Evolutionary conservation across 805 yeast species (phyloP), one percentile per base, ranked within the genome.

Genomic region (Myxozyma monticola): DNA sequence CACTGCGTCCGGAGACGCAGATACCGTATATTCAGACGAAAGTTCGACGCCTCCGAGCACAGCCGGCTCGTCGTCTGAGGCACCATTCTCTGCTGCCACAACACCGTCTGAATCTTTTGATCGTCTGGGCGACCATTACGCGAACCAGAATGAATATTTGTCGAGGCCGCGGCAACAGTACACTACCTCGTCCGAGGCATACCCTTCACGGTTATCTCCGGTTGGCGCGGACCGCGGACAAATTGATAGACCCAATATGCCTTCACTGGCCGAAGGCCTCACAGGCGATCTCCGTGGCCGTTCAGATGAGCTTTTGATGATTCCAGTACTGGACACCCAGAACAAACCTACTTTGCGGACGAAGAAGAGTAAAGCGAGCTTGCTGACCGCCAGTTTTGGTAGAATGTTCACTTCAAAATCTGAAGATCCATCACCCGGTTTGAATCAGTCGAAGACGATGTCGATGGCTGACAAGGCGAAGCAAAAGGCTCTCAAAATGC

Each of bases 351-450:
- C 24, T 2, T 25, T 37, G 20, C 45, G 17, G 18, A 42, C 50
- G 18, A 33, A 46, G 20, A 37, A 29, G 28, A 14, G 37, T 4
- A 38, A 45, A 17, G 48, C 48, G 25, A 36, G 37, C 17, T 42
- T 40, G 4, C n/a, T 51, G 10, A 51, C 45, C 6, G 48, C 55
- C 17, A 45, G 55, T 7, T 35, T 51, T 14, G 51, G 51, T 2
- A 24, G 55, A 9, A 12, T 52, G 20, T 48, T 52, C 31, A 36
- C 50, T 9, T 40, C 55, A 5, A 51, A 51, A 37, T 45, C 38
- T 29, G 47, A 52, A 7, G 35, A 45, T 35, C 14, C 17, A 4
- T 9, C 6, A 6, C n/a, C 5, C 7, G 12, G 24, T 6, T 29
- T 28, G n/a, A 43, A 36, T 9, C 18, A 29, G 15, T 37, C 37